phyloP scores from a whole-genome alignment of 2,329 filamentous ascomycete genomes.

The Verticillium isaacii region DNA sequence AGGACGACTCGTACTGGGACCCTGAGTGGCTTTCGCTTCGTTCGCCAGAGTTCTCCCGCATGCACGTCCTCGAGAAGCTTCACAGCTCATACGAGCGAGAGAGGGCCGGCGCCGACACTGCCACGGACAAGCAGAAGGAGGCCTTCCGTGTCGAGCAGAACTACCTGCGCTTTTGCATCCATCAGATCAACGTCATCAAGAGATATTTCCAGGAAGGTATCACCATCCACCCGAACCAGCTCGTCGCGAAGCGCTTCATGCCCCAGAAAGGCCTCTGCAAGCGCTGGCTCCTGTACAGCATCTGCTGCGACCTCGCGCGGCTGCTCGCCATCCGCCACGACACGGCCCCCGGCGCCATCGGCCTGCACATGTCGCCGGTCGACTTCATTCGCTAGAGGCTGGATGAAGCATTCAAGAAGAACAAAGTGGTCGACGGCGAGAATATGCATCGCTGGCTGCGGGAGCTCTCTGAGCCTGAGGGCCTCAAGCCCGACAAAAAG shows the following conservation, averaged over 20 bases:
- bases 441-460: not conserved
- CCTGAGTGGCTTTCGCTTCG: slow-evolving; percentile 23
- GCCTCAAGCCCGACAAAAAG: not conserved
- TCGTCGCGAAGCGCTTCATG: slow-evolving; percentile 26
- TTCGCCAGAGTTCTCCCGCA: slow-evolving; percentile 16
- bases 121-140: not conserved
- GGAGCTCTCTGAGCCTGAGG: not conserved
- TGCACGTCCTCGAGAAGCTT: slow-evolving; percentile 8
- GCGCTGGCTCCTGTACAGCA: slow-evolving; percentile 27
- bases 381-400: slow-evolving; percentile 33
- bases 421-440: not conserved
- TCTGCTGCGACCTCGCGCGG: slow-evolving; percentile 27
- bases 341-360: slow-evolving; percentile 8
- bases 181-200: slow-evolving; percentile 25
- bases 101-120: not conserved
- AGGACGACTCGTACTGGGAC: slow-evolving; percentile 24
- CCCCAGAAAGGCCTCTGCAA: slow-evolving; percentile 25
- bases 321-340: slow-evolving; percentile 18
- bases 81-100: not conserved
- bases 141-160: slow-evolving; percentile 5
- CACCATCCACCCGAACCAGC: slow-evolving; percentile 30
- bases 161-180: slow-evolving; percentile 15
- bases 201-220: slow-evolving; percentile 24
- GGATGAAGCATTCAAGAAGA: slow-evolving; percentile 4
- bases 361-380: slow-evolving; percentile 28